phyloP scores from a whole-genome alignment of 2,329 filamentous ascomycete species.

The Grosmannia serpens region DNA sequence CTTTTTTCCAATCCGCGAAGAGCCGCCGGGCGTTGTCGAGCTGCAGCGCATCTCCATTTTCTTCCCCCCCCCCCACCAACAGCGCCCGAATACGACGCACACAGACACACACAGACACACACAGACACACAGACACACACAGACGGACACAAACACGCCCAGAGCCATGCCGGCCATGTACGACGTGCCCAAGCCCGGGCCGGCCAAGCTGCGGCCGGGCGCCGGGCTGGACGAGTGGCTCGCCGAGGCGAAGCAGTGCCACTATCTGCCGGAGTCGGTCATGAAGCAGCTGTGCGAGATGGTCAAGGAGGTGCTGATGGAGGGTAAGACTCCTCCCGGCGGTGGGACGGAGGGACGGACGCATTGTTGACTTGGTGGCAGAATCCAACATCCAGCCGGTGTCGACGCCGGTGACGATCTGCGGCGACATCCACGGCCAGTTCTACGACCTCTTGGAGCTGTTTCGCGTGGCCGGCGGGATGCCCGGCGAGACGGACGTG shows the following conservation, averaged over 20 bases:
- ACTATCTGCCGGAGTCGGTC: slow-evolving; percentile 86
- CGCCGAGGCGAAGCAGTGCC: slow-evolving; percentile 90
- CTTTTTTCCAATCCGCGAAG: too few species aligned
- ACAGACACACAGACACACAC: too few species aligned
- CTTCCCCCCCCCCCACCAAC: too few species aligned
- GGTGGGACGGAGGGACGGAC: background rate
- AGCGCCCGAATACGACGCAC: background rate
- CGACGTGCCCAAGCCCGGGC: slow-evolving; percentile 74
- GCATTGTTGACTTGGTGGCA: slow-evolving; percentile 23
- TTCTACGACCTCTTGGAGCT: slow-evolving; percentile 97
- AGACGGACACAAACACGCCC: too few species aligned
- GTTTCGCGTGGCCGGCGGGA: slow-evolving; percentile 90
- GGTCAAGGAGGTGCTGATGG: slow-evolving; percentile 98
- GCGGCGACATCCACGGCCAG: slow-evolving; percentile 96
- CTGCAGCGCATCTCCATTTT: too few species aligned
- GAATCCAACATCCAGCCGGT: slow-evolving; percentile 99
- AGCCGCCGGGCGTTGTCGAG: too few species aligned
- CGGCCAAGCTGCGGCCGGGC: slow-evolving; percentile 71
- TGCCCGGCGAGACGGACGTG: slow-evolving; percentile 72
- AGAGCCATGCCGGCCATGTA: slow-evolving; percentile 23
- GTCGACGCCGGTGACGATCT: slow-evolving; percentile 88
- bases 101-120: too few species aligned
- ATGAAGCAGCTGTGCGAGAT: slow-evolving; percentile 99
- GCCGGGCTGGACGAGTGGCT: slow-evolving; percentile 94
- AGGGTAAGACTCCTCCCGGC: slow-evolving; percentile 45